Evolutionary conservation across 805 yeast species (phyloP), one percentile per base, ranked within the genome.

Genomic region (Lipomyces chichibuensis): DNA sequence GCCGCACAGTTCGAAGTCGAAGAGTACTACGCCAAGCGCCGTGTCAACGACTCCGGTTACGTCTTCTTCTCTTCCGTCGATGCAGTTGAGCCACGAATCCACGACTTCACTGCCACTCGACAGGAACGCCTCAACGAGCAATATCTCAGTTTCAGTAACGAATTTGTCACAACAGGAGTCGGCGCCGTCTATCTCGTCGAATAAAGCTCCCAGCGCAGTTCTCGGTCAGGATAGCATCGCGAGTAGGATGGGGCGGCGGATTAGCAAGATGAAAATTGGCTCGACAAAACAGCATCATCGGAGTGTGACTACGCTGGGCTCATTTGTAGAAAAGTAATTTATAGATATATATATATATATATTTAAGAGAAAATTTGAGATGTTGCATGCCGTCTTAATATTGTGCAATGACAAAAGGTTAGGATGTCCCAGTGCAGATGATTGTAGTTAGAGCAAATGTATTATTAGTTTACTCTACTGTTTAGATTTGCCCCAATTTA

Each of bases 231-330:
- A 56, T 20, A 32, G 29, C 17, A 29, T 56, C 9, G 59, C 59
- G 20, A 59, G 56, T 43, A n/a, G 58, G 37, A 37, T 59, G 20
- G 27, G 62, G 27, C 39, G 62, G 56, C 54, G 62, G 29, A 27
- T 59, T 20, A 59, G 62, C 56, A 59, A 49, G 62, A 59, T 59
- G 25, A 51, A 35, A 37, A 43, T 59, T 39, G 56, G 35, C 49
- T 43, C 49, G 23, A 43, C 23, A 7, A 43, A 43, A 43, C 49
- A 13, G 43, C 13, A 37, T 37, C 43, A 29, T 29, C 32, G 49
- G 23, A 43, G 49, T 43, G 49, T 43, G 49, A 43, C 49, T n/a
- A 43, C n/a, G 9, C 20, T 43, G 25, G 49, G 23, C 3, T 37
- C 20, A 2, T 43, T 43, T 43, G 49, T 37, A 37, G 39, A n/a